A percentile compares a stretch with the other conserved stretches of the same genome.
Evolutionary conservation across 2,329 filamentous ascomycete genomes (phyloP).

Genomic region (Curvularia sp.): DNA sequence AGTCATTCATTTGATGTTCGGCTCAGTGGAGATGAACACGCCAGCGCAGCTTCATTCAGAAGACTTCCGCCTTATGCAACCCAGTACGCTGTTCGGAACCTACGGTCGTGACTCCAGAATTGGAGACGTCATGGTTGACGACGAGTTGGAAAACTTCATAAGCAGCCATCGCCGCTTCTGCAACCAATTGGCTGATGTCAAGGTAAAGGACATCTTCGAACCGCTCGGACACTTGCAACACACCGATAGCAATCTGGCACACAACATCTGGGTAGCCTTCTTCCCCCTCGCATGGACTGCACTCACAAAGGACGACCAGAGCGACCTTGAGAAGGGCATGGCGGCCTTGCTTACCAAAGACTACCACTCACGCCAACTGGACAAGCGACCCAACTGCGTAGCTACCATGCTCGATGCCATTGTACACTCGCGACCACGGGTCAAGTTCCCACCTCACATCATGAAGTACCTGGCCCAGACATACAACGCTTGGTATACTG

Average conservation of each 20-base stretch:
- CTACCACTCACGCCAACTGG: conserved; percentile 91
- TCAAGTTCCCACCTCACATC: conserved; percentile 93
- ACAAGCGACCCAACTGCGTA: conserved; percentile 93
- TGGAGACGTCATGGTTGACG: conserved; percentile 74
- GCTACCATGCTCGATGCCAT: conserved; percentile 90
- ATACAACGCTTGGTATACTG: conserved; percentile 98
- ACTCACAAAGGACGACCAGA: conserved; percentile 83
- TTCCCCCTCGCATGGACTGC: conserved; percentile 96
- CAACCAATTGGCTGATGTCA: conserved; percentile 81
- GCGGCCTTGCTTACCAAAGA: conserved; percentile 93
- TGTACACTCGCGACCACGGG: conserved; percentile 81
- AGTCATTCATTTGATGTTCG: conserved; percentile 89
- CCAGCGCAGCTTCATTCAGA: conserved; percentile 78
- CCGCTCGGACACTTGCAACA: conserved; percentile 93
- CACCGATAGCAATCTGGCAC: conserved; percentile 78
- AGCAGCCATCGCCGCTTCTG: conserved; percentile 82
- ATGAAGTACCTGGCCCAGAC: conserved; percentile 94
- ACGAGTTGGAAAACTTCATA: conserved; percentile 81
- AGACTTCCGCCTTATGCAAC: conserved; percentile 80
- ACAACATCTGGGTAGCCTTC: conserved; percentile 87
- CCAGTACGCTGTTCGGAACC: conserved; percentile 74
- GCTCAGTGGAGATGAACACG: conserved; percentile 85
- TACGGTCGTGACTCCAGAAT: conserved; percentile 74
- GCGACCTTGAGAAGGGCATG: conserved; percentile 88
- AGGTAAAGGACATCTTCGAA: conserved; percentile 85